Base-by-base conservation (phyloP, 1,284 basidiomycete genomes). In the Trichosporon asahii region DNA sequence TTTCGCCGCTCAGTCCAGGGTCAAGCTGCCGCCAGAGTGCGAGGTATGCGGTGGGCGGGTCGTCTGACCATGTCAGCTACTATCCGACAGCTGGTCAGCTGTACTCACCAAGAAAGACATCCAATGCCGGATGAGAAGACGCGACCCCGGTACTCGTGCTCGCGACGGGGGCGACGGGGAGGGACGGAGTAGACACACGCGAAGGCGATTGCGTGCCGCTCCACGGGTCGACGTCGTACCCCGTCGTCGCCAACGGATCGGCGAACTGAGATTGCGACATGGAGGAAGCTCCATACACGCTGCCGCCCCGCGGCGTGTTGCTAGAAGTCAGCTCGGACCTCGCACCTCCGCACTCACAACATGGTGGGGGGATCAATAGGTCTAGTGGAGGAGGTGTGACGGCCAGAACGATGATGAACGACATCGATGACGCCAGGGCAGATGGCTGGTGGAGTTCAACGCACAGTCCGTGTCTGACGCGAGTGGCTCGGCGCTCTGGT, bases 211-310 rank as follows among this genome's bases (percentile, higher is more conserved):
- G 92, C 8, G 88, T 87, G 69, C 90, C 86, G 77, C 90, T 92
- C 93, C 93, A 95, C 21, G 93, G 93, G 84, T 95, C 93, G 53
- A 92, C 87, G 29, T 90, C 90, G 74, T 88, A 92, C 25, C 67
- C 68, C 4, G 75, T 73, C 4, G 78, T 75, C 29, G 79, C 79
- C 46, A 82, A 74, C 0, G 79, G 80, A 68, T 81, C 80, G 63
- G 73, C 70, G 49, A 73, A 73, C 3, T 65, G 60, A 31, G 37
- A 55, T 46, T 70, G 69, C 21, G 35, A 53, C 49, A 73, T 29
- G 49, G 60, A 55, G 23, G 72, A 70, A 5, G 67, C 63, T 29
- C 57, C 65, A 60, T 68, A 70, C 31, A 69, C 70, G 61, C 67
- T 64, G 27, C 61, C 67, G 40, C 53, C 70, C 8, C 80, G 73